Evolutionary conservation across 345 rosid genomes (phyloP), one percentile per base, ranked within the genome.

Genomic region (Melaleuca quinquenervia): DNA sequence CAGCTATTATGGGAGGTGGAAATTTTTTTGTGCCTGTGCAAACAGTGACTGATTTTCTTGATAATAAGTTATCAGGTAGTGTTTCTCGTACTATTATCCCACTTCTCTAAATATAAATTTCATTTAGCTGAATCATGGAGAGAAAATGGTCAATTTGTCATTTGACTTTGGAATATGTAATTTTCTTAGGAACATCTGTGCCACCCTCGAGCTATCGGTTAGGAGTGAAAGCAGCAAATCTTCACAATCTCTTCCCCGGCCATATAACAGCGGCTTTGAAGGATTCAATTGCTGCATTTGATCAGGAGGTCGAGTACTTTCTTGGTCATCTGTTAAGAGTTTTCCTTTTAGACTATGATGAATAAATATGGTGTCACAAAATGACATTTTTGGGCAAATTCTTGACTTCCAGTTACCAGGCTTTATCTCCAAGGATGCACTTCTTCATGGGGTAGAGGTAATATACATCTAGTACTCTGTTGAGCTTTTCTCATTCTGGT

Each of bases 381-480:
- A 80, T 85, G 45, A 54, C 13, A 32, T 86, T 84, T 60, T 84
- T 49, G 48, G 62, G 86, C 41, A 85, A 84, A 87, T 41, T 53
- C 60, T 84, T 78, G 86, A 88, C 78, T 84, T 90, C 89, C 95
- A 97, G 98, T 89, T 97, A 87, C 96, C 98, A 41, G 98, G 99
- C 88, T 96, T 95, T 88, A 92, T 96, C 88, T 91, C 98, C 58
- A 89, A 92, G 83, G 95, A 94, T 29, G 99, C 96, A 84, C 96
- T 97, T 87, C 99, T 97, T 88, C 98, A 96, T 52, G 98, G 98
- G 11, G 98, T 94, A 83, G 99, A 97, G 98, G 99, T 97, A 92
- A 82, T 51, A 26, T 48, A 41, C 11, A 15, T 27, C 41, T 48
- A 8, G 82, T 54, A 58, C 82, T 64, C 85, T 60, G 50, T 48